Evolutionary conservation across 2,329 filamentous ascomycete species (phyloP), one percentile per base, ranked within the genome.

Genomic region (Venturia carpophila): DNA sequence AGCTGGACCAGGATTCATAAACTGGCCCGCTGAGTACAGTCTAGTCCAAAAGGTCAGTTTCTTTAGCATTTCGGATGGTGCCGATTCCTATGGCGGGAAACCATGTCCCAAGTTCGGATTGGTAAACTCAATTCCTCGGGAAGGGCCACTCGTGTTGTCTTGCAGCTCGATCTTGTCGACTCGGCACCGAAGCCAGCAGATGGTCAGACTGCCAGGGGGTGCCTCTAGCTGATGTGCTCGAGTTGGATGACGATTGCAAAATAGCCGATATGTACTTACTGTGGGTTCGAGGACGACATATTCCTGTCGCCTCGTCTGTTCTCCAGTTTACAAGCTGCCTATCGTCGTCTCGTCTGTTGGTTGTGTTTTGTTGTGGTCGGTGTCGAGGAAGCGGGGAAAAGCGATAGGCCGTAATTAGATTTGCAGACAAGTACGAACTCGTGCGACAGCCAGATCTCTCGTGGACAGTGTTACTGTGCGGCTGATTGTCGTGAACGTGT

Each of bases 1-100:
- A 70, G 94, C 93, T 71, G 94, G 93, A 69, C 94, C 92, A 68
- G 94, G 92, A 77, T 97, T 97, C 90, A 97, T 95, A 80, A 97
- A 97, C 71, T 87, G 84, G 68, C 84, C 82, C 67, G 82, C 78
- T 55, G 83, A 79, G 76, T 87, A 88, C 71, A 85, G 81, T 37
- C 52, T 58, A 19, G 19, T 58, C 7, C 5, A 11, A n/a, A 37
- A 37, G 5, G 52, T 58, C 52, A 58, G 52, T 11, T 58, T 37
- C 19, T 34, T 37, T 11, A 5, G 30, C 17, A n/a, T 34, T n/a
- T 58, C 5, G 5, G 30, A n/a, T 9, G 3, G 19, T 21, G 30
- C 52, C 10, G 19, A 37, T 34, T 58, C 6, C 15, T 19, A 21
- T 19, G 7, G 30, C 19, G 21, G 27, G 19, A 47, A 24, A n/a